Base-by-base conservation (phyloP, 345 rosid species). In the Dovyalis caffra region DNA sequence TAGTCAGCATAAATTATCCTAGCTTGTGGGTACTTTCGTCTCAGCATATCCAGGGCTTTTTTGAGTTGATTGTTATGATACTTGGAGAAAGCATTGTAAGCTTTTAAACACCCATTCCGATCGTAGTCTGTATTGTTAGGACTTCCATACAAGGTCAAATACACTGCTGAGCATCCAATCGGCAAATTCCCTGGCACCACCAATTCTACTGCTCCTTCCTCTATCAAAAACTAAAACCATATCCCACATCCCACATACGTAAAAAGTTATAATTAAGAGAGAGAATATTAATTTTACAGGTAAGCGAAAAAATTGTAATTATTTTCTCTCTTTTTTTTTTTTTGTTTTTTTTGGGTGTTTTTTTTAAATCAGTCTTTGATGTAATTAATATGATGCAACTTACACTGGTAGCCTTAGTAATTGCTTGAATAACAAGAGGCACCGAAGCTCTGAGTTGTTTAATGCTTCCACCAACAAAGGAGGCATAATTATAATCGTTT, bases 161-260 rank as follows among this genome's bases (percentile, higher is more conserved):
- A 86, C 64, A 82, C 88, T 0, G 97, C 87, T 0, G 86, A 78
- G 85, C 97, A 92, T 28, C 97, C 94, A 0, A 88, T 78, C 2
- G 94, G 94, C 18, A 90, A 73, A 75, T 85, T 88, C 21, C 94
- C 94, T 0, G 94, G 92, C 65, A 90, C 94, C 87, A 90, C 23
- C 20, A 91, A 25, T 20, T 87, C 83, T 53, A 79, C 85, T 1
- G 94, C 94, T 2, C 92, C 97, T 85, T 88, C 90, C 49, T 88
- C 88, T 62, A 92, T 87, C 81, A 92, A 78, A 5, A 72, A 61
- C 94, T 90, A 66, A 1, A 34, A 38, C 45, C 11, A 43, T 43
- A 43, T 43, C 47, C 47, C 28, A 21, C 16, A 43, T 43, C 47
- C 47, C 28, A 21, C 16, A 61, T 26, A 33, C 53, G 20, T 1